Conservation (phyloP, 73 alveolate species). For the Urostyla sp. region DNA sequence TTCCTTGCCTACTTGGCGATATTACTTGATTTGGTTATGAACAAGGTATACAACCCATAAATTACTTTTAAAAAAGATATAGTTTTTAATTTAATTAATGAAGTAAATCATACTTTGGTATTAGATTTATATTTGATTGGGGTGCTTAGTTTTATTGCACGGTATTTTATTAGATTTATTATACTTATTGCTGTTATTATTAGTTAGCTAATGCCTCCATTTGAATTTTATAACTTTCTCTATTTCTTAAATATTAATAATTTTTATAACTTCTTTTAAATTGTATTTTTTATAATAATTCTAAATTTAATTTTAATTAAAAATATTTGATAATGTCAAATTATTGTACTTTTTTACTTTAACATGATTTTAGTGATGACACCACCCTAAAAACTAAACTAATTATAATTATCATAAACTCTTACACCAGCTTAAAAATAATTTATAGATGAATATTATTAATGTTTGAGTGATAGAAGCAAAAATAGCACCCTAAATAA, state of each 20-base stretch:
- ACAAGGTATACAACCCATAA: too few species aligned
- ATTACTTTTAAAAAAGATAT: constrained; percentile 83
- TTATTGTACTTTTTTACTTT: not conserved
- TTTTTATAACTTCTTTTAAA: too few species aligned
- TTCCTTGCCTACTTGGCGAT: too few species aligned
- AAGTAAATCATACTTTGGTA: constrained; percentile 25
- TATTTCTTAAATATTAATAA: too few species aligned
- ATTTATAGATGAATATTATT: constrained; percentile 18
- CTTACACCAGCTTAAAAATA: constrained; percentile 15
- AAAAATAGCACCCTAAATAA: too few species aligned
- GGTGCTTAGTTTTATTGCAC: too few species aligned
- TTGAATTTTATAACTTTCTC: not conserved
- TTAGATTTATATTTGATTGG: constrained; percentile 18
- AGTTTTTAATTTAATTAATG: constrained; percentile 9
- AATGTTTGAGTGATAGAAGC: not conserved
- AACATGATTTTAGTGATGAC: not conserved
- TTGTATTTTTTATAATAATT: too few species aligned
- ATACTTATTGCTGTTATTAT: not conserved
- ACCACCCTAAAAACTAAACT: not conserved
- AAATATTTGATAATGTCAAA: not conserved
- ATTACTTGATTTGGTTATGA: too few species aligned
- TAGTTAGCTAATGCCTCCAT: constrained; percentile 10
- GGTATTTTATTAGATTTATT: too few species aligned
- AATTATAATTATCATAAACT: not conserved
- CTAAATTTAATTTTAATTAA: too few species aligned